A percentile compares a stretch with the other conserved stretches of the same genome.
These are phyloP conservation scores for Medicago lupulina DNA, from an alignment of 306 rosid species.

Conservation along the genomic window DNA sequence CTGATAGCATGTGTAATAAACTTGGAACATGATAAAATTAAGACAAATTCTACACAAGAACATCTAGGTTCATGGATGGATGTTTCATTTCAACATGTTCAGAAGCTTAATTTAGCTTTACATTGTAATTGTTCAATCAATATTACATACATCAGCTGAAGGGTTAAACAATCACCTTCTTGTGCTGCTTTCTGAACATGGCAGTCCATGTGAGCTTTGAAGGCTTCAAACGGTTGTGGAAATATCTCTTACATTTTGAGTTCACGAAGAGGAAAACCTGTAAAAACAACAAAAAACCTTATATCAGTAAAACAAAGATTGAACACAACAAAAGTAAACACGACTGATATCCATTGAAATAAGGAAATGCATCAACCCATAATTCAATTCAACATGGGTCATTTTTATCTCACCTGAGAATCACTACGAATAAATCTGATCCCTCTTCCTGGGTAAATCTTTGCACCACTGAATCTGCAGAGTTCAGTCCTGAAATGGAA, in stretches of 20 bases:
- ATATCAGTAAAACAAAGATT: neutral
- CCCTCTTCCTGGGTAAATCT: constrained; percentile 91
- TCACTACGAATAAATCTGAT: constrained; percentile 83
- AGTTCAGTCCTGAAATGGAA: constrained; percentile 72
- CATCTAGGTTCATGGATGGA: neutral
- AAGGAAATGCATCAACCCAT: neutral
- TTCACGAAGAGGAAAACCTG: constrained; percentile 80
- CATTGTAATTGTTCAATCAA: neutral
- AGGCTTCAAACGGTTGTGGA: constrained; percentile 84
- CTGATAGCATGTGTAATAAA: neutral
- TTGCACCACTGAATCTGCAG: constrained; percentile 87
- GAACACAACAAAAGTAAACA: neutral
- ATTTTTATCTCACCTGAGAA: constrained; percentile 66
- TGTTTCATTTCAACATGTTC: neutral
- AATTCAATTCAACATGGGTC: neutral
- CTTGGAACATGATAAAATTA: neutral
- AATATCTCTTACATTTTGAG: constrained; percentile 81
- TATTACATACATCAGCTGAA: neutral
- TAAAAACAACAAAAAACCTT: neutral
- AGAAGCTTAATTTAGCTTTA: neutral
- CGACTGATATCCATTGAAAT: neutral
- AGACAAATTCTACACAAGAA: neutral
- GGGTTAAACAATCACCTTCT: constrained; percentile 58
- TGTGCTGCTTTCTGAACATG: constrained; percentile 87
- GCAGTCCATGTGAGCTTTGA: constrained; percentile 93